Base-by-base conservation (phyloP, 257 asterid genomes). In the Craterostigma plantagineum region DNA sequence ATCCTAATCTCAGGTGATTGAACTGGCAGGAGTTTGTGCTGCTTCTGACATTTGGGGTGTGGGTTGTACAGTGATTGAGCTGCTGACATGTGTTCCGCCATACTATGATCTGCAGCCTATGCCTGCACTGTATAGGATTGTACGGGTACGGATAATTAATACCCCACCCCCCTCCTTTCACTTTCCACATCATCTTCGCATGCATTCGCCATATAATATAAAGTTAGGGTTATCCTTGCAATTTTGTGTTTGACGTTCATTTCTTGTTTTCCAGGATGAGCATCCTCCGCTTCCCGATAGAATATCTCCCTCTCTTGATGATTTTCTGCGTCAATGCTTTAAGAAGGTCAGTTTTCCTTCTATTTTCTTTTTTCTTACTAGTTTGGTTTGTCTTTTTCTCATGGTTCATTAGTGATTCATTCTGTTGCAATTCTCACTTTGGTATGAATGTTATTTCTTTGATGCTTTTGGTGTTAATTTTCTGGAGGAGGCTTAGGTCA, bases 1-100 rank as follows among this genome's bases (percentile, higher is more conserved):
- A 23, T 23, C 30, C 52, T 49, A 48, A 45, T 50, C 60, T 44
- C 73, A 90, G 98, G 99, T 83, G 54, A 83, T 90, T 67, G 95
- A 83, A 62, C 72, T 90, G 99, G 83, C 99, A 8, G 99, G 99
- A 65, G 99, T 90, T 60, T 83, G 99, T 75, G 92, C 99, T 41
- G 99, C 99, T 55, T 90, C 99, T 52, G 99, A 90, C 65, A 83
- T 90, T 59, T 90, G 99, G 99, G 80, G 99, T 71, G 99, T 90
- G 37, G 95, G 99, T 59, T 90, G 95, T 70, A 90, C 99, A 13
- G 95, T 79, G 53, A 90, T 90, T 62, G 99, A 90, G 67, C 91
- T 90, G 58, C 91, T 90, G 53, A 90, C 99, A 14, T 83, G 95
- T 61, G 71, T 79, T 57, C 95, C 99, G n/a, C 99, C 99, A 14